Evolutionary conservation across 139 green algal genomes (phyloP).

Genomic region (Chlamydomonas sphaeroides): DNA sequence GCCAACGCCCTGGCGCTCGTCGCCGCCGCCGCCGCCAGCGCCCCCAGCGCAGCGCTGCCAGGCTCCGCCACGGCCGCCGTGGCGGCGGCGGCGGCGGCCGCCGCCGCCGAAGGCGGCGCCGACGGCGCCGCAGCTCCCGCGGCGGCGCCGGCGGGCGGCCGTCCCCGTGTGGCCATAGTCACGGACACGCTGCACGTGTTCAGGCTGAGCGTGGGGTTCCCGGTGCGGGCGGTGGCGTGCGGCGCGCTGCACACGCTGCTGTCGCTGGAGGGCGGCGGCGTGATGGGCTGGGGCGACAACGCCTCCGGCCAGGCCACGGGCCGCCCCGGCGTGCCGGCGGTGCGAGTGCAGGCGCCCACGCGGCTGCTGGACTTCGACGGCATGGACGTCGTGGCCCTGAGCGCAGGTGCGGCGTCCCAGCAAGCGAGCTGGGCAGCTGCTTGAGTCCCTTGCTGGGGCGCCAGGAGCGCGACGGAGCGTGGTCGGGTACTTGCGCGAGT

Average conservation of each 20-base stretch:
- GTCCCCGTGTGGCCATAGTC: not conserved
- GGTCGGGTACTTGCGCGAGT: no score
- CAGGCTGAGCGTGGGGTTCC: slow-evolving; percentile 15
- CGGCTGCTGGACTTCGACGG: not conserved
- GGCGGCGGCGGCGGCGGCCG: not conserved
- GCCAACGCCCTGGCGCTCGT: not conserved
- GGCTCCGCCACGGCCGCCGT: slow-evolving; percentile 11
- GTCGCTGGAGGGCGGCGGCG: slow-evolving; percentile 32
- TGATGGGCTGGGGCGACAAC: slow-evolving; percentile 53
- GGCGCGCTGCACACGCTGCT: slow-evolving; percentile 50
- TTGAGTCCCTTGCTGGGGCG: no score
- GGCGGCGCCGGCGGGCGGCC: not conserved
- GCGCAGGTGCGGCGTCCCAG: not conserved
- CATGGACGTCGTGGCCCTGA: slow-evolving; percentile 5
- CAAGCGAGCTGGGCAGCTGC: no score
- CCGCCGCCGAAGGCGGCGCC: not conserved
- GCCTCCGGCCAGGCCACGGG: slow-evolving; percentile 36
- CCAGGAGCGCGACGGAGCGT: no score
- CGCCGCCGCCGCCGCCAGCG: not conserved
- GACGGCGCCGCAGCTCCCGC: not conserved
- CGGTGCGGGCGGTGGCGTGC: slow-evolving; percentile 46
- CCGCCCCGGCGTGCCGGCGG: not conserved
- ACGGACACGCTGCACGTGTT: slow-evolving; percentile 28
- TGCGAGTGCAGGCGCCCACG: not conserved
- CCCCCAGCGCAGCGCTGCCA: not conserved